These are phyloP conservation scores for Rusavskia elegans DNA, from an alignment of 495 filamentous ascomycete species.

Conservation along the genomic window DNA sequence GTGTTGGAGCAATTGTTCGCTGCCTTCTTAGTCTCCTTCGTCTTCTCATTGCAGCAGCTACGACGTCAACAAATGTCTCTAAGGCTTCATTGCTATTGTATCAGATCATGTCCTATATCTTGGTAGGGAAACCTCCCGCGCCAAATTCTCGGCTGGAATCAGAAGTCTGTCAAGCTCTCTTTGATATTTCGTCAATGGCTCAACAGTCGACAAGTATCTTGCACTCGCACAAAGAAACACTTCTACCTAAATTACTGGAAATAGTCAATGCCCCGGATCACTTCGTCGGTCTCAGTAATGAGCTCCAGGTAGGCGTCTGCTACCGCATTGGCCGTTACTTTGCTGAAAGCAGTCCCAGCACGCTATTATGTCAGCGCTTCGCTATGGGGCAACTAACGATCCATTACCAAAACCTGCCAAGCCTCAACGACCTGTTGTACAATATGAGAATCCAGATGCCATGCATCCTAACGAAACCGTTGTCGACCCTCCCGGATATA, in stretches of 20 bases:
- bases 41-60: background rate
- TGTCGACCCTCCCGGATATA: conserved; percentile 2
- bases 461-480: background rate
- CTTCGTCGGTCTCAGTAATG: conserved; percentile 4
- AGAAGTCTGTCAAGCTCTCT: background rate
- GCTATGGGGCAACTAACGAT: no score
- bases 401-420: background rate
- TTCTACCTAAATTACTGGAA: conserved; percentile 2
- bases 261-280: conserved; percentile 2
- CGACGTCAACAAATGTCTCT: background rate
- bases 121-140: background rate
- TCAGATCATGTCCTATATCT: background rate
- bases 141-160: background rate
- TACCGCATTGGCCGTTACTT: no score
- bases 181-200: background rate
- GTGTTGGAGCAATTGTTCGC: background rate
- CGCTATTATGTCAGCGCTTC: no score
- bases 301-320: conserved; percentile 12
- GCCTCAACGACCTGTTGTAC: background rate
- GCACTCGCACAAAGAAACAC: background rate
- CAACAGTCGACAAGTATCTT: conserved; percentile 2
- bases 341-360: no score
- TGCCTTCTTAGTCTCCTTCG: background rate
- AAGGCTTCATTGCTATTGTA: background rate
- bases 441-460: background rate